A percentile compares a stretch with the other conserved stretches of the same genome.
Evolutionary conservation across 1,284 basidiomycete species (phyloP).

Genomic region (Cerrena zonata): DNA sequence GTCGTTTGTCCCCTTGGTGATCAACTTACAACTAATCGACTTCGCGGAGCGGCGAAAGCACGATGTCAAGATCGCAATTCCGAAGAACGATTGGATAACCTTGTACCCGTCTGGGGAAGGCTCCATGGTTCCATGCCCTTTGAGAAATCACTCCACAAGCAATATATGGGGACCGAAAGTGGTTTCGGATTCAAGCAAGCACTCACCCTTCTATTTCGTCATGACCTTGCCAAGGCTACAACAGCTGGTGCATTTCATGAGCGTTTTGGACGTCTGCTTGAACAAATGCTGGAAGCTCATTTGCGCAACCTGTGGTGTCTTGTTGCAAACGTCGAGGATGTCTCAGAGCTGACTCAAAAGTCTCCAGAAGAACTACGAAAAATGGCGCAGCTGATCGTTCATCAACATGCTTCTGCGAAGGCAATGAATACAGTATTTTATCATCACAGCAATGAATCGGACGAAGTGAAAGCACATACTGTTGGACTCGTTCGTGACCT

Average conservation of each 20-base stretch:
- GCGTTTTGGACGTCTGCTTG: not conserved
- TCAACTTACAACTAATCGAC: slow-evolving; percentile 18
- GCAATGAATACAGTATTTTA: slow-evolving; percentile 19
- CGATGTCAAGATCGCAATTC: slow-evolving; percentile 30
- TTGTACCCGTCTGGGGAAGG: slow-evolving; percentile 28
- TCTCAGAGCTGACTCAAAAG: not conserved
- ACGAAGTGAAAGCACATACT: slow-evolving; percentile 20
- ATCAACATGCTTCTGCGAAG: slow-evolving; percentile 14
- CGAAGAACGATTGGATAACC: slow-evolving; percentile 29
- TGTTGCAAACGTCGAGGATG: not conserved
- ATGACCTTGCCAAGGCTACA: not conserved
- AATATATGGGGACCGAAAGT: not conserved
- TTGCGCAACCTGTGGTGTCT: not conserved
- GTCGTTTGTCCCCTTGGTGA: slow-evolving; percentile 19
- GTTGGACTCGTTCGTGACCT: slow-evolving; percentile 31
- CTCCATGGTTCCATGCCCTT: slow-evolving; percentile 28
- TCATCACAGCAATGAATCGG: slow-evolving; percentile 15
- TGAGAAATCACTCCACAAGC: not conserved
- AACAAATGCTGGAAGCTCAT: slow-evolving; percentile 1
- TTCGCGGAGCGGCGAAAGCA: slow-evolving; percentile 18
- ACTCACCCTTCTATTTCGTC: not conserved
- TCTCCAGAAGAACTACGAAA: not conserved
- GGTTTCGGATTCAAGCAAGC: not conserved
- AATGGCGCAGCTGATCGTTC: not conserved
- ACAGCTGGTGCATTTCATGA: slow-evolving; percentile 1